phyloP scores from a whole-genome alignment of 129 eudicot species.

The Flaveria linearis region DNA sequence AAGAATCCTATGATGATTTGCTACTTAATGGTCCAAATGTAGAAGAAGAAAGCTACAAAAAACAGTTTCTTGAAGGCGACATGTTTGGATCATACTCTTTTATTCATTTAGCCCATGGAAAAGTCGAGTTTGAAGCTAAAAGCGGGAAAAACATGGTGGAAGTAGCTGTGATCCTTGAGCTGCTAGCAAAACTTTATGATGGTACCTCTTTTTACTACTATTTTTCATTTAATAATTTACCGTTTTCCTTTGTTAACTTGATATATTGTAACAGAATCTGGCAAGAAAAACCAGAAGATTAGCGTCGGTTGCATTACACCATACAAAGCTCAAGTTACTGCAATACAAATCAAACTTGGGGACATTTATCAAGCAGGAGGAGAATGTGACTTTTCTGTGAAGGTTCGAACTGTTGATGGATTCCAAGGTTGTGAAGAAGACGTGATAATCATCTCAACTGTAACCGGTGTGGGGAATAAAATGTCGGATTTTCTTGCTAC shows the following conservation, averaged over 20 bases:
- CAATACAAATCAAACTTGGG: slow-evolving; percentile 45
- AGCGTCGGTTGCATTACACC: slow-evolving; percentile 75
- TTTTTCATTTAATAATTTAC: not conserved
- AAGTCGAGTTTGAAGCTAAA: slow-evolving; percentile 31
- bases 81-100: slow-evolving; percentile 76
- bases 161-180: slow-evolving; percentile 50
- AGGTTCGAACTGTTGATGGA: slow-evolving; percentile 59
- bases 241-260: not conserved
- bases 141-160: slow-evolving; percentile 61
- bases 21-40: slow-evolving; percentile 61
- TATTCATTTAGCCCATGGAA: slow-evolving; percentile 47
- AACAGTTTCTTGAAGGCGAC: slow-evolving; percentile 45
- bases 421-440: slow-evolving; percentile 88
- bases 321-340: slow-evolving; percentile 66
- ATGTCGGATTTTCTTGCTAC: slow-evolving; percentile 58
- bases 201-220: slow-evolving; percentile 34
- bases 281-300: slow-evolving; percentile 36
- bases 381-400: slow-evolving; percentile 43
- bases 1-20: slow-evolving; percentile 42
- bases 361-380: slow-evolving; percentile 29
- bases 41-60: slow-evolving; percentile 36
- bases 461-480: slow-evolving; percentile 43
- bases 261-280: slow-evolving; percentile 36
- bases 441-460: slow-evolving; percentile 73
- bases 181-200: slow-evolving; percentile 48